Base-by-base conservation (phyloP, 352 stramenopile species). In the Pythium scleroteichum region DNA sequence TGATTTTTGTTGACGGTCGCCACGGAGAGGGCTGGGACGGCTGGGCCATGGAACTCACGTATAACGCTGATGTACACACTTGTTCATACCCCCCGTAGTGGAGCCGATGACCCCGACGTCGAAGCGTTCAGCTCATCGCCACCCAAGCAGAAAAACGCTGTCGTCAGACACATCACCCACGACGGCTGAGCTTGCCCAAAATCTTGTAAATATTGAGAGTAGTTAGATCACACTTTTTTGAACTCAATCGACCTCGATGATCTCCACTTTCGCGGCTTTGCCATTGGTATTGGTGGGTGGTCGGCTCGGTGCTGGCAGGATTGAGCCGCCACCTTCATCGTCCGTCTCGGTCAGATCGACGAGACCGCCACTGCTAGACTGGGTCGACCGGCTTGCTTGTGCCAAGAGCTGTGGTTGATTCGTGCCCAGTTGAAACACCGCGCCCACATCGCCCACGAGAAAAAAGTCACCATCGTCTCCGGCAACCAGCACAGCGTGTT, bases 391-490 rank as follows among this genome's bases (percentile, higher is more conserved):
- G 16, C 44, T 38, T 12, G 20, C 57, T 44, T 39, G n/a, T 5
- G 23, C 26, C 24, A 51, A 22, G 20, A 2, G 41, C 29, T 24
- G n/a, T 22, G 10, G n/a, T 9, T 14, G 50, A 17, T 29, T 32
- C 16, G 35, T 19, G 7, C 35, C 45, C 17, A 55, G 44, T n/a
- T 66, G 66, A 44, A 84, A 66, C 10, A 88, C 60, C 4, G 71
- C 80, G 57, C 72, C 61, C 13, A 87, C 58, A 32, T 85, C 78
- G 9, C 76, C 73, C 13, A 79, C 76, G 13, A 90, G 51, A 19
- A 71, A 82, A 35, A 77, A 78, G 4, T 72, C 75, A 14, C 74
- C 71, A 17, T 82, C 62, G 14, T 81, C 62, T 24, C 62, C 55
- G n/a, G 62, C 62, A 19, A 64, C 45, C 4, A 69, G 19, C 33